Conservation (phyloP, 345 rosid species). For the Aquilaria sinensis region DNA sequence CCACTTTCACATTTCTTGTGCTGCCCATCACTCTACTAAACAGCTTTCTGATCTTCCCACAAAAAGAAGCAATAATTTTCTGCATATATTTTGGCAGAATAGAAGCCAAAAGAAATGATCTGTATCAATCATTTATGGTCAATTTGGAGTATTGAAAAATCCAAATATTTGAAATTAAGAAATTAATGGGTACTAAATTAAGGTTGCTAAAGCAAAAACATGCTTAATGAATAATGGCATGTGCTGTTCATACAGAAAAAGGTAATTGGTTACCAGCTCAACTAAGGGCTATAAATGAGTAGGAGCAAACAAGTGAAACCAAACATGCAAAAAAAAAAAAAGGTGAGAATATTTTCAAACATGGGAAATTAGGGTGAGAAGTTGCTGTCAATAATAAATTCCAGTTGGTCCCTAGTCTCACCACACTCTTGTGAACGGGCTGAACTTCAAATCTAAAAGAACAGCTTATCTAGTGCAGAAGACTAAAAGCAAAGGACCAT, state of each 20-base stretch:
- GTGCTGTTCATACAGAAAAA: constrained; percentile 1
- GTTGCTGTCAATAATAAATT: constrained; percentile 21
- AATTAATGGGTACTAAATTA: background rate
- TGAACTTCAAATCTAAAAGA: constrained; percentile 3
- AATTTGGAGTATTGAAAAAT: too few species aligned
- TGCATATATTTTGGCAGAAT: constrained; percentile 14
- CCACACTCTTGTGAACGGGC: constrained; percentile 3
- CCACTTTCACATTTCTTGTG: constrained; percentile 27
- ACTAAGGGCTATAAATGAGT: constrained; percentile 13
- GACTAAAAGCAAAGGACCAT: constrained; percentile 5
- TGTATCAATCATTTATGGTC: too few species aligned
- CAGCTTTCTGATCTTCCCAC: constrained; percentile 30
- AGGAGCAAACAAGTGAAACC: constrained; percentile 1
- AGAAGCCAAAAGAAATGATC: background rate
- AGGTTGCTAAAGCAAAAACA: background rate
- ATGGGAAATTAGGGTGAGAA: constrained; percentile 7
- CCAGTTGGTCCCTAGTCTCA: constrained; percentile 5
- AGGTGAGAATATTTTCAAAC: constrained; percentile 4
- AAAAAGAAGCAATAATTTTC: constrained; percentile 32
- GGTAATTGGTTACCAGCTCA: constrained; percentile 2
- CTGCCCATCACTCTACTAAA: constrained; percentile 10
- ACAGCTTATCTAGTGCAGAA: constrained; percentile 5
- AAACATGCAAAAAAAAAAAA: background rate
- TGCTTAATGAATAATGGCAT: background rate
- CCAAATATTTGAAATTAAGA: background rate